Evolutionary conservation across 768 basidiomycete species (phyloP).

Genomic region (Auricularia cornea): DNA sequence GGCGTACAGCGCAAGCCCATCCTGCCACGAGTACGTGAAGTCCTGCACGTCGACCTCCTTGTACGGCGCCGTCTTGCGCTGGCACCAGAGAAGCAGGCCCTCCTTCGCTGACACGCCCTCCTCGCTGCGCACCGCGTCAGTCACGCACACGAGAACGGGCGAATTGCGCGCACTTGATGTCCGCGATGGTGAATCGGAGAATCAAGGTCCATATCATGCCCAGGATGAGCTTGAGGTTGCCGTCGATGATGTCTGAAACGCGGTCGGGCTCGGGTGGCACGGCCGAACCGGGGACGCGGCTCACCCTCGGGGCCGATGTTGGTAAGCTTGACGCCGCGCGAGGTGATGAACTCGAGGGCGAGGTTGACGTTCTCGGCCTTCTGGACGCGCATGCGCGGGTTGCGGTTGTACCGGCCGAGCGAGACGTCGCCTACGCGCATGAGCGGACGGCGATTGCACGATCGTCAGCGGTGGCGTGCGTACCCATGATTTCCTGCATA

Average conservation of each 20-base stretch:
- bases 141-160: background rate
- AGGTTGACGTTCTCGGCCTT: slow-evolving; percentile 98
- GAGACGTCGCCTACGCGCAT: slow-evolving; percentile 62
- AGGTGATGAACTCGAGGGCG: slow-evolving; percentile 91
- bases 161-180: slow-evolving; percentile 71
- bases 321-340: slow-evolving; percentile 88
- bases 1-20: slow-evolving; percentile 88
- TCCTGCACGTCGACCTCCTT: slow-evolving; percentile 89
- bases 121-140: slow-evolving; percentile 47
- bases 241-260: slow-evolving; percentile 88
- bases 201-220: slow-evolving; percentile 99
- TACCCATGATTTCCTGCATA: slow-evolving; percentile 92
- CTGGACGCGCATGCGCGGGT: slow-evolving; percentile 86
- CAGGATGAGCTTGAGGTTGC: slow-evolving; percentile 96
- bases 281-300: background rate
- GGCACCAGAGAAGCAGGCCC: slow-evolving; percentile 95
- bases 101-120: slow-evolving; percentile 99
- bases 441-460: slow-evolving; percentile 6
- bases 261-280: background rate
- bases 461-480: slow-evolving; percentile 9
- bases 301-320: slow-evolving; percentile 95
- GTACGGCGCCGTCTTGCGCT: slow-evolving; percentile 89
- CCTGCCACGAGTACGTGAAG: slow-evolving; percentile 87
- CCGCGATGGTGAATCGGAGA: slow-evolving; percentile 94
- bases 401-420: slow-evolving; percentile 90